Evolutionary conservation across 352 stramenopile species (phyloP), one percentile per base, ranked within the genome.

Genomic region (Stramenopiles sp.): DNA sequence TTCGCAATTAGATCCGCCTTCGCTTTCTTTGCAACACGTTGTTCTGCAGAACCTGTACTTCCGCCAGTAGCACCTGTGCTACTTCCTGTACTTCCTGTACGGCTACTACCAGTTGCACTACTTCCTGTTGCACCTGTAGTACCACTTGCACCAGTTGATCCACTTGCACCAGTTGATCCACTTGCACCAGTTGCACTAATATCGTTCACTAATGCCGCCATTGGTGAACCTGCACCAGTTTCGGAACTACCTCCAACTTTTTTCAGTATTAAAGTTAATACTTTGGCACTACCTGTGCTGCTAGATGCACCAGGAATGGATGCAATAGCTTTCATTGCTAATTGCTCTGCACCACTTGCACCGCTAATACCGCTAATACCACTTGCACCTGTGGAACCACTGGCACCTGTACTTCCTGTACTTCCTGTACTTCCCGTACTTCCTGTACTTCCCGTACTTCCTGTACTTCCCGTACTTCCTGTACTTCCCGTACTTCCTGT

Each of bases 281-380:
- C 65, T 76, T 76, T 4, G 65, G 65, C 65, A 76, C 65, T 76
- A 13, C 65, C 65, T 76, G 65, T 76, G 13, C 65, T 76, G 31
- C 65, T 76, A 7, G 65, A 76, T 33, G 65, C 65, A 13, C 65
- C 65, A 13, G 65, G 65, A 4, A 76, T 13, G 13, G 65, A 4
- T 13, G 65, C 65, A 76, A 76, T 76, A 76, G 65, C 65, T 13
- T 76, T 13, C 65, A 76, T 76, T 13, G 65, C 65, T 4, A 76
- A 4, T 76, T 76, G 4, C 13, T 76, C 65, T 76, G 4, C 65
- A 53, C 13, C 13, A 13, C 65, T 20, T 33, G 30, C 13, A 7
- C 30, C 13, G 31, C 65, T 20, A 20, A 7, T 76, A 4, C 4
- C 13, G 65, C 65, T 20, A 13, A 7, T 76, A 13, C 31, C 13